Base-by-base conservation (phyloP, 176 grass and related monocot genomes). In the Lolium perenne region DNA sequence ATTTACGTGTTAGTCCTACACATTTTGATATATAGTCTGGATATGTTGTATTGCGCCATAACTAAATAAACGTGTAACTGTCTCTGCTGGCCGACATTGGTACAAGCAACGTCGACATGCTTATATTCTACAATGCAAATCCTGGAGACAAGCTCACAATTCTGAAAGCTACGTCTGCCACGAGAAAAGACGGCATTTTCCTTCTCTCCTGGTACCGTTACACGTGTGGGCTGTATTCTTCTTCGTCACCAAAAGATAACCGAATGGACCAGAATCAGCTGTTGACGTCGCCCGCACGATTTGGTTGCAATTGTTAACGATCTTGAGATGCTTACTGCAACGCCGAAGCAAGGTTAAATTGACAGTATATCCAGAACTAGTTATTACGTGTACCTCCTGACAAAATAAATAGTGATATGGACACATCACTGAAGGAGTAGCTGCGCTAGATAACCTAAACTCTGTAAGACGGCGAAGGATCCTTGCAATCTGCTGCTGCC, bases 251-350 rank as follows among this genome's bases (percentile, higher is more conserved):
- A n/a, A 7, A 35, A 35, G 2, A 35, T 87, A 56, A 60, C 62
- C 67, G 7, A 40, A 68, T 10, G 67, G 43, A 67, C 9, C 15
- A 14, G 25, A 6, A 77, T 70, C 71, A 14, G 71, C 14, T 71
- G 87, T 16, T 82, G 41, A 86, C 54, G 81, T 75, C 38, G 76
- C 82, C 76, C 11, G 68, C 67, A 67, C 32, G 79, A 71, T 86
- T 63, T 62, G 51, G 57, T 84, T 4, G 43, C 46, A 2, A 3
- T 20, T 78, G 65, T 54, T 88, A 66, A 66, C 12, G 35, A 45
- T 48, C 74, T 13, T 57, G 58, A 50, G 12, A 17, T 32, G 15
- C 41, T 60, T 25, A 2, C 54, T 12, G 35, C 80, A 58, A 14
- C 17, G 0, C 55, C 8, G 47, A 17, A 38, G 23, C 17, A 18